phyloP scores from a whole-genome alignment of 805 yeast species.

The Metschnikowia bowlesiae region DNA sequence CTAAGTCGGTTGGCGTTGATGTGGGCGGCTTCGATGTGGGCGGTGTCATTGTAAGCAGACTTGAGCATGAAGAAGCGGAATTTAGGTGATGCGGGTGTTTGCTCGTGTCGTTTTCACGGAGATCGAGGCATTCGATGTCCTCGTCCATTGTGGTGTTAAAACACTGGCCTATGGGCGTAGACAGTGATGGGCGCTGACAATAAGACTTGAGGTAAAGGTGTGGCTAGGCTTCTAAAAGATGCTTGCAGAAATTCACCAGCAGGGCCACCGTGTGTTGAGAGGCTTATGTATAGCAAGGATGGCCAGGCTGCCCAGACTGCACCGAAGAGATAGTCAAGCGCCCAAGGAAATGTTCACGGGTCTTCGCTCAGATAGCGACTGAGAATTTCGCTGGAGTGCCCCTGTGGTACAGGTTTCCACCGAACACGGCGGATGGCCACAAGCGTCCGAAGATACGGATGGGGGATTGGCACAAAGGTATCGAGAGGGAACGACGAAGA shows the following conservation, averaged over 20 bases:
- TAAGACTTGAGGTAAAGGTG: background rate
- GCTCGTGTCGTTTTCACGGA: background rate
- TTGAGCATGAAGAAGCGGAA: background rate
- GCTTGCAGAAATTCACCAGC: background rate
- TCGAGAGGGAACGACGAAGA: too few species aligned
- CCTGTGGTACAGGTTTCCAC: slow-evolving; percentile 1
- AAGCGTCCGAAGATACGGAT: background rate
- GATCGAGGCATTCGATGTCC: background rate
- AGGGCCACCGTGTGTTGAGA: background rate
- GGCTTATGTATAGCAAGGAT: background rate
- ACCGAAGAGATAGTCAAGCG: background rate
- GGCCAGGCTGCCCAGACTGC: background rate
- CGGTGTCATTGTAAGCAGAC: slow-evolving; percentile 13
- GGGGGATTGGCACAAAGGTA: too few species aligned
- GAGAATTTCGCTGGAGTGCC: slow-evolving; percentile 1
- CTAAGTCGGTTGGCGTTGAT: slow-evolving; percentile 17
- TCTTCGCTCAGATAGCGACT: slow-evolving; percentile 1
- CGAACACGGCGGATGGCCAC: background rate
- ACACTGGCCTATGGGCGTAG: background rate
- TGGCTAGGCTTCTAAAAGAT: background rate
- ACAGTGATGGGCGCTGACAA: background rate
- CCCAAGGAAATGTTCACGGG: background rate
- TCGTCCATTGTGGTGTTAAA: background rate
- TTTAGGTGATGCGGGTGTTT: background rate
- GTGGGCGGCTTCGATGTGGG: slow-evolving; percentile 7